These are phyloP conservation scores for Lichtheimia ramosa DNA, from an alignment of 371 early-diverging fungal genomes.

Conservation along the genomic window DNA sequence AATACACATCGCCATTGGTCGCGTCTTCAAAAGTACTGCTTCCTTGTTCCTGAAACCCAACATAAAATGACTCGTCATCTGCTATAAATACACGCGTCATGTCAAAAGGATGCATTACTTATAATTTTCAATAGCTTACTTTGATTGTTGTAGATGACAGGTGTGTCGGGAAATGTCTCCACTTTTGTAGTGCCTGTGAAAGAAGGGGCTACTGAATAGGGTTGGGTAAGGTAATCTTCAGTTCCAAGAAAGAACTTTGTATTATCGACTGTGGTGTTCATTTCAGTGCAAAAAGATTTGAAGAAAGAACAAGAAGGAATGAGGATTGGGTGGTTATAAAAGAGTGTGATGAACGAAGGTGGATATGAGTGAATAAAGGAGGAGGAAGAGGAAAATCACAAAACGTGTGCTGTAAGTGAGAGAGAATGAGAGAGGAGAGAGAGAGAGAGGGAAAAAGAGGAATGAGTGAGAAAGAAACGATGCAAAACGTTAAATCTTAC, in stretches of 20 bases:
- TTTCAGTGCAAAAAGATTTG: neutral
- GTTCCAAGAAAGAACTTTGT: conserved; percentile 11
- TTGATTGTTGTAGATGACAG: conserved; percentile 7
- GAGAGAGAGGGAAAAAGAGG: too few species aligned
- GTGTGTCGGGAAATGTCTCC: conserved; percentile 4
- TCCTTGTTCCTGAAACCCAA: neutral
- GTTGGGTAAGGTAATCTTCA: conserved; percentile 10
- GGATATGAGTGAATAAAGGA: neutral
- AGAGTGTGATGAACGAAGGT: conserved; percentile 2
- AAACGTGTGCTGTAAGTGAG: too few species aligned
- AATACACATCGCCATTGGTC: neutral
- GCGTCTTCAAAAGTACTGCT: neutral
- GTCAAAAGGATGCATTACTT: neutral
- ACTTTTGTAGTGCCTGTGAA: conserved; percentile 10
- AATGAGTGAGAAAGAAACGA: too few species aligned
- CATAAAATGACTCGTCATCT: neutral
- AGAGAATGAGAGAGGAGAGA: too few species aligned
- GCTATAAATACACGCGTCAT: neutral
- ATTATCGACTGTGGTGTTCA: conserved; percentile 5
- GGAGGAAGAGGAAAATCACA: too few species aligned
- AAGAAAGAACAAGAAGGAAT: neutral
- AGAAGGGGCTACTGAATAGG: neutral
- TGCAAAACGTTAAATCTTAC: too few species aligned
- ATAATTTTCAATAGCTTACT: neutral
- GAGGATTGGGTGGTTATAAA: neutral